Evolutionary conservation across 106 monocot genomes (phyloP).

Genomic region (Amphibolis antarctica): DNA sequence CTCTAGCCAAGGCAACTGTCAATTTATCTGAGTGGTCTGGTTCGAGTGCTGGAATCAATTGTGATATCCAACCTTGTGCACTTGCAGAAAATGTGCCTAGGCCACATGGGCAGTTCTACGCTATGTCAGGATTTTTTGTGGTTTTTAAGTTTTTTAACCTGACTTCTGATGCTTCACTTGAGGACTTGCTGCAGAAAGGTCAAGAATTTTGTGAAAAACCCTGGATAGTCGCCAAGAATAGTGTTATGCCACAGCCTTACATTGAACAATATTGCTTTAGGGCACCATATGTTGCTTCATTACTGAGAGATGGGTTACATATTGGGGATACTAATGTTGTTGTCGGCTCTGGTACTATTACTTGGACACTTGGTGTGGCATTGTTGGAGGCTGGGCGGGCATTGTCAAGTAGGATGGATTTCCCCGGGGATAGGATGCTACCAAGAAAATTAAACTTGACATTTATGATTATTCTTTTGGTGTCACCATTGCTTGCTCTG

Average conservation of each 20-base stretch:
- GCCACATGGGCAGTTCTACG: slow-evolving; percentile 77
- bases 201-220: slow-evolving; percentile 59
- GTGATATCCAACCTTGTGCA: slow-evolving; percentile 75
- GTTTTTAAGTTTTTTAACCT: slow-evolving; percentile 86
- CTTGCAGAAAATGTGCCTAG: slow-evolving; percentile 36
- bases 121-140: slow-evolving; percentile 94
- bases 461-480: slow-evolving; percentile 37
- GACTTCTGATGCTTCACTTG: slow-evolving; percentile 46
- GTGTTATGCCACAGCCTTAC: slow-evolving; percentile 88
- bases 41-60: slow-evolving; percentile 48
- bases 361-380: slow-evolving; percentile 95
- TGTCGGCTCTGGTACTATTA: slow-evolving; percentile 86
- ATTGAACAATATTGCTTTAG: slow-evolving; percentile 98
- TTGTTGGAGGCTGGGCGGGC: slow-evolving; percentile 64
- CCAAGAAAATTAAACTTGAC: slow-evolving; percentile 22
- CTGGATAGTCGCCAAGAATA: slow-evolving; percentile 76
- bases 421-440: slow-evolving; percentile 33
- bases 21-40: slow-evolving; percentile 74
- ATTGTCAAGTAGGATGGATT: slow-evolving; percentile 46
- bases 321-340: slow-evolving; percentile 58
- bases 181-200: slow-evolving; percentile 57
- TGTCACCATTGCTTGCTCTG: slow-evolving; percentile 35
- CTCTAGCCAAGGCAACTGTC: slow-evolving; percentile 71
- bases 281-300: slow-evolving; percentile 76
- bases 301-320: slow-evolving; percentile 85